Evolutionary conservation across 2,329 filamentous ascomycete genomes (phyloP), one percentile per base, ranked within the genome.

Genomic region (Hymenotorrendiella dingleyae): DNA sequence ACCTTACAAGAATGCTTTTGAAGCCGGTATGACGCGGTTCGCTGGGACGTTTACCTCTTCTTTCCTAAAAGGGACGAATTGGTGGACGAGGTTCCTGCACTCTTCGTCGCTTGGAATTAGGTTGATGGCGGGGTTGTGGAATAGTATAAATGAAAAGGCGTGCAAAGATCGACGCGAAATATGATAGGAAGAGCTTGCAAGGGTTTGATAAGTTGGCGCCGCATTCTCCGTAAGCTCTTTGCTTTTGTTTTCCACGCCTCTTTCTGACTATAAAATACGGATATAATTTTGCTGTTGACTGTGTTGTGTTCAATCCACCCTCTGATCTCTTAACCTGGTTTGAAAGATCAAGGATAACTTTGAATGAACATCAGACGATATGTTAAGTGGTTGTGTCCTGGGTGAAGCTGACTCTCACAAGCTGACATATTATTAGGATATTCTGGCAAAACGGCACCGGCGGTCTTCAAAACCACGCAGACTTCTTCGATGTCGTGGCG

Each of bases 381-480:
- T n/a, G n/a, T n/a, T n/a, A n/a, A n/a, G n/a, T n/a, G n/a, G n/a
- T n/a, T n/a, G n/a, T n/a, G n/a, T n/a, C n/a, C n/a, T n/a, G n/a
- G n/a, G n/a, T n/a, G n/a, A n/a, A n/a, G n/a, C n/a, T n/a, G n/a
- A n/a, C n/a, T n/a, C n/a, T n/a, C 30, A 28, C 9, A 28, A 16
- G 10, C 20, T n/a, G n/a, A n/a, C n/a, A n/a, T n/a, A n/a, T n/a
- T n/a, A n/a, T n/a, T n/a, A 57, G 54, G 14, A 54, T 58, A 5
- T 57, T 59, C 27, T 58, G 54, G 56, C 52, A 54, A 36, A 58
- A 56, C 36, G 46, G 51, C 20, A 55, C 56, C 4, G 53, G 52
- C 14, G 57, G 57, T 29, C 50, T 55, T 19, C 49, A 53, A 14
- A 52, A 60, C 37, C 56, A 58, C 29, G 42, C 48, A 16, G 55